Evolutionary conservation across 768 basidiomycete species (phyloP).

Genomic region (Podaxis mareebaensis): DNA sequence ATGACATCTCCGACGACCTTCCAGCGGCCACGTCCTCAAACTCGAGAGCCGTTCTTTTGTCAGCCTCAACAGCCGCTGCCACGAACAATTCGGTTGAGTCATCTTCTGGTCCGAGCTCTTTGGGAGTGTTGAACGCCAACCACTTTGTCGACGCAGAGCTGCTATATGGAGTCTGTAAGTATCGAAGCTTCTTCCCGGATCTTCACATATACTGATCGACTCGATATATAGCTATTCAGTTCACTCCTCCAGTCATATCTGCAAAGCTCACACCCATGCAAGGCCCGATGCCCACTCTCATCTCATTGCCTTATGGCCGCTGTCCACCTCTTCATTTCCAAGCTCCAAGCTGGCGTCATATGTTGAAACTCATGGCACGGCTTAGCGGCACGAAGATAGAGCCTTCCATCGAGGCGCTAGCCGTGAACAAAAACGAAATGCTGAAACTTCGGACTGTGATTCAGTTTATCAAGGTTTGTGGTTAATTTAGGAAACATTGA

Average conservation of each 20-base stretch:
- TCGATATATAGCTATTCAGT: conserved; percentile 60
- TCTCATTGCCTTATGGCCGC: conserved; percentile 71
- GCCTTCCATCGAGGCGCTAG: conserved; percentile 67
- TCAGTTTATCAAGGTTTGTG: conserved; percentile 71
- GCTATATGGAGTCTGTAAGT: conserved; percentile 65
- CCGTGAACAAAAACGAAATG: conserved; percentile 49
- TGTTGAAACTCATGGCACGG: conserved; percentile 75
- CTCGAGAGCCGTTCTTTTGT: background rate
- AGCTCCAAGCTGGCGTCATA: conserved; percentile 71
- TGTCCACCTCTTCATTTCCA: conserved; percentile 71
- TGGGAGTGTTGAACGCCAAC: conserved; percentile 34
- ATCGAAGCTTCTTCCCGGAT: conserved; percentile 8
- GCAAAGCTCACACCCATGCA: conserved; percentile 46
- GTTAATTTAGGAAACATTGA: background rate
- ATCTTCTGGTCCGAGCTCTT: background rate
- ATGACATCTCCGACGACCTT: conserved; percentile 2
- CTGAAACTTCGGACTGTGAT: conserved; percentile 71
- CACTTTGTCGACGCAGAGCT: conserved; percentile 62
- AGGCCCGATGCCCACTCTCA: conserved; percentile 65
- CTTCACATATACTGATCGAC: background rate
- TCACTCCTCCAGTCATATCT: conserved; percentile 57
- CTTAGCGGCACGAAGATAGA: conserved; percentile 71
- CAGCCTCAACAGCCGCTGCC: background rate
- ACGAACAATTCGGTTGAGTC: background rate
- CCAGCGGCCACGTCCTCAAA: background rate